Conservation (phyloP, 1,284 basidiomycete genomes). For the Termitomyces sp. region DNA sequence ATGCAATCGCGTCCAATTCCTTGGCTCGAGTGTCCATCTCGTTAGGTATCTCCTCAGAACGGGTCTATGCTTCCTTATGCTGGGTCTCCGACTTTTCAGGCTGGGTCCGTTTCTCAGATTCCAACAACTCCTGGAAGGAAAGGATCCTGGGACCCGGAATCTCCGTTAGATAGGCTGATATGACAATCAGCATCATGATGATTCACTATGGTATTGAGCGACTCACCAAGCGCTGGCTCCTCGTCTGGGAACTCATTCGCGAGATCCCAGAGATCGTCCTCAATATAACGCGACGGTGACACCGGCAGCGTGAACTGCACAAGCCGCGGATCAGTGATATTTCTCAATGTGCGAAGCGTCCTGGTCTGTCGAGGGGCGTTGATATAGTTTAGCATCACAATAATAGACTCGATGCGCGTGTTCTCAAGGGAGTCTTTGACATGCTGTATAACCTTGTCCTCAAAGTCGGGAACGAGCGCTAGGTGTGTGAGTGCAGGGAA, state of each 20-base stretch:
- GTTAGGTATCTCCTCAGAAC: no score
- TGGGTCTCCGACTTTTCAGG: no score
- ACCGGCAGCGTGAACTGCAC: constrained; percentile 14
- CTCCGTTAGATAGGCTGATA: constrained; percentile 10
- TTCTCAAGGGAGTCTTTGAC: constrained; percentile 8
- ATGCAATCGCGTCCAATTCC: not conserved
- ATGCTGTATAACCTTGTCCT: constrained; percentile 5
- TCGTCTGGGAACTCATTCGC: constrained; percentile 18
- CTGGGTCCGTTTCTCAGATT: not conserved
- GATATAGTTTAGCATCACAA: constrained; percentile 13
- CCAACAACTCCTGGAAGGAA: constrained; percentile 11
- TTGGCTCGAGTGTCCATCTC: not conserved
- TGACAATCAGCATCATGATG: not conserved
- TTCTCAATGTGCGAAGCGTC: constrained; percentile 5
- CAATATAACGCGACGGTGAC: constrained; percentile 12
- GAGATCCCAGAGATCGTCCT: constrained; percentile 20
- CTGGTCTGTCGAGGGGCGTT: not conserved
- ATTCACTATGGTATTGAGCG: not conserved
- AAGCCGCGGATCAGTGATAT: constrained; percentile 11
- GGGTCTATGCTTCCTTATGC: no score
- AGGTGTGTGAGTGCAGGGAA: constrained; percentile 8
- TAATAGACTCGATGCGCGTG: constrained; percentile 10
- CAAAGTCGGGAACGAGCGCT: constrained; percentile 7
- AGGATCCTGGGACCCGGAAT: constrained; percentile 13
- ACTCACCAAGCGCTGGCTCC: constrained; percentile 13